phyloP scores from a whole-genome alignment of 768 basidiomycete species.

The Multifurca ochricompacta region DNA sequence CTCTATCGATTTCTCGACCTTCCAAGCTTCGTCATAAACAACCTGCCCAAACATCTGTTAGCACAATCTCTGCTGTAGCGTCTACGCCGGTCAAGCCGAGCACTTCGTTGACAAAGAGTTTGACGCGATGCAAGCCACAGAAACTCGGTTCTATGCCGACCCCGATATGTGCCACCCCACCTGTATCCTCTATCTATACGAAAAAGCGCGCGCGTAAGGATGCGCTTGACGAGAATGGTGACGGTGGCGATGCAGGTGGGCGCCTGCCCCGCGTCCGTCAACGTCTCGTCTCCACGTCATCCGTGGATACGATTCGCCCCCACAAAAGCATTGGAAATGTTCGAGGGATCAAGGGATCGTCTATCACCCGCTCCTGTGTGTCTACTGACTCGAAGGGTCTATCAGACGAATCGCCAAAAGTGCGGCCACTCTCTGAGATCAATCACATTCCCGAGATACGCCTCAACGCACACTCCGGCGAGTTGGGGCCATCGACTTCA shows the following conservation, averaged over 20 bases:
- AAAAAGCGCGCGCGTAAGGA: conserved; percentile 20
- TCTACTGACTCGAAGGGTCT: conserved; percentile 1
- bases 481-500: conserved; percentile 19
- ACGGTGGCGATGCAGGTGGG: conserved; percentile 11
- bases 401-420: conserved; percentile 4
- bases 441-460: conserved; percentile 4
- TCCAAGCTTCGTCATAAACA: conserved; percentile 15
- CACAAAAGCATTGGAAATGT: conserved; percentile 6
- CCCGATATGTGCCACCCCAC: not conserved
- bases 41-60: conserved; percentile 9
- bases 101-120: not conserved
- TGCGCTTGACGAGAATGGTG: conserved; percentile 17
- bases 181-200: conserved; percentile 4
- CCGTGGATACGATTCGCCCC: conserved; percentile 19
- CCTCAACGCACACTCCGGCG: conserved; percentile 18
- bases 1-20: conserved; percentile 16
- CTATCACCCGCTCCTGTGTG: not conserved
- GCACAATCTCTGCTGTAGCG: conserved; percentile 5
- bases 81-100: not conserved
- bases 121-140: conserved; percentile 5
- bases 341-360: not conserved
- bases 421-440: conserved; percentile 17
- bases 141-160: conserved; percentile 11
- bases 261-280: conserved; percentile 17
- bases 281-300: conserved; percentile 19